Conservation (phyloP, 768 basidiomycete genomes). For the Panaeolus papilionaceus region DNA sequence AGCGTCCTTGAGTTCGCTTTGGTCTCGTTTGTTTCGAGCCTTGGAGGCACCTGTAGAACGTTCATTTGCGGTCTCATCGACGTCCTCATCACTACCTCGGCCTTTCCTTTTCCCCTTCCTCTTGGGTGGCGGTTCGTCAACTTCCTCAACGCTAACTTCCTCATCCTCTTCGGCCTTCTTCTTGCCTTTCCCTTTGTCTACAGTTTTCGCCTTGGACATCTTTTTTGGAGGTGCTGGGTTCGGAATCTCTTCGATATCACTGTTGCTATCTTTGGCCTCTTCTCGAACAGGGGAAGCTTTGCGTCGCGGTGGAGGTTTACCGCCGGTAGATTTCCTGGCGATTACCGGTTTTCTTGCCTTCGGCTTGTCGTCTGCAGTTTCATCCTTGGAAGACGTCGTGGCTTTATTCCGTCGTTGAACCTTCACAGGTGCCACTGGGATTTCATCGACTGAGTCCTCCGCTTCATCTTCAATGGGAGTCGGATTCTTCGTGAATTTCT, state of each 20-base stretch:
- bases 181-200: conserved; percentile 36
- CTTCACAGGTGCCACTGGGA: not conserved
- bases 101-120: conserved; percentile 19
- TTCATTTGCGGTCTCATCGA: conserved; percentile 20
- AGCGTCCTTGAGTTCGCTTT: conserved; percentile 13
- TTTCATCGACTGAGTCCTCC: not conserved
- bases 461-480: not conserved
- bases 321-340: conserved; percentile 13
- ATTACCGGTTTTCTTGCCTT: conserved; percentile 10
- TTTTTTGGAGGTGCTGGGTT: not conserved
- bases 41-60: not conserved
- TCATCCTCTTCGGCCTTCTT: conserved; percentile 34
- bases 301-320: conserved; percentile 11
- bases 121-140: conserved; percentile 12
- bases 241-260: conserved; percentile 22
- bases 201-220: conserved; percentile 14
- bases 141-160: conserved; percentile 31
- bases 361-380: not conserved
- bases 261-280: conserved; percentile 15
- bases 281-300: not conserved
- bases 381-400: not conserved
- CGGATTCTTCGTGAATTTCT: conserved; percentile 12
- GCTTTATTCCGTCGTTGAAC: conserved; percentile 9
- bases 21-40: conserved; percentile 18
- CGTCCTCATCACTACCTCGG: not conserved